These are phyloP conservation scores for Salix exigua DNA, from an alignment of 345 rosid species.

Conservation along the genomic window DNA sequence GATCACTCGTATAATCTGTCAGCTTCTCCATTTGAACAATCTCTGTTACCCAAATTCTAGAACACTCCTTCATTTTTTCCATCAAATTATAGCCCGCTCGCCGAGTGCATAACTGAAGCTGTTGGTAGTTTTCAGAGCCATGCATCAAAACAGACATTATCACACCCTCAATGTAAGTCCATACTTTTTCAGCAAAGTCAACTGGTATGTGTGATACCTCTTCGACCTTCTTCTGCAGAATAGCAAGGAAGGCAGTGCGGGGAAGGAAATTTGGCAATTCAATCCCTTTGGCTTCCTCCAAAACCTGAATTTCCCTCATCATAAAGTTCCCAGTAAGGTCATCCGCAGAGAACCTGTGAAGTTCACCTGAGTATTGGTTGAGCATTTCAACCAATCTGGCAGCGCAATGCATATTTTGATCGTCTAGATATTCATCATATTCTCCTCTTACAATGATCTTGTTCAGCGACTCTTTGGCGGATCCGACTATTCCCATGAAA, in stretches of 20 bases:
- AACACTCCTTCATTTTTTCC: slow-evolving; percentile 30
- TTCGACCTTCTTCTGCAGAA: too few species aligned
- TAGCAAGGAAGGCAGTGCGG: not conserved
- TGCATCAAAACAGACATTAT: slow-evolving; percentile 15
- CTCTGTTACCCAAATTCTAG: slow-evolving; percentile 25
- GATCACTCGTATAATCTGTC: slow-evolving; percentile 33
- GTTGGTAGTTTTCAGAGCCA: slow-evolving; percentile 20
- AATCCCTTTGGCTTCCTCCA: slow-evolving; percentile 36
- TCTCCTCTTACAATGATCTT: slow-evolving; percentile 42
- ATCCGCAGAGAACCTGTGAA: not conserved
- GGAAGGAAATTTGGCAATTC: slow-evolving; percentile 37
- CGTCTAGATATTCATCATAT: slow-evolving; percentile 33
- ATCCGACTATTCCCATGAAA: slow-evolving; percentile 38
- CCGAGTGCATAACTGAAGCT: slow-evolving; percentile 9
- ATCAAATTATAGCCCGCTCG: slow-evolving; percentile 26
- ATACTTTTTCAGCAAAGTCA: too few species aligned
- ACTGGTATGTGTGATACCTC: too few species aligned
- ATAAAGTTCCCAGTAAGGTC: slow-evolving; percentile 7
- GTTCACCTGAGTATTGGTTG: slow-evolving; percentile 1
- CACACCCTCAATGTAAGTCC: not conserved
- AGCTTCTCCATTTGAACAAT: slow-evolving; percentile 35
- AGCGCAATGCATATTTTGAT: too few species aligned
- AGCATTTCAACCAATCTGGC: slow-evolving; percentile 23
- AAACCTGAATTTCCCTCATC: slow-evolving; percentile 22
- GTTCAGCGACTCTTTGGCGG: slow-evolving; percentile 36